Evolutionary conservation across 148 eudicot genomes (phyloP), one percentile per base, ranked within the genome.

Genomic region (Silene conica): DNA sequence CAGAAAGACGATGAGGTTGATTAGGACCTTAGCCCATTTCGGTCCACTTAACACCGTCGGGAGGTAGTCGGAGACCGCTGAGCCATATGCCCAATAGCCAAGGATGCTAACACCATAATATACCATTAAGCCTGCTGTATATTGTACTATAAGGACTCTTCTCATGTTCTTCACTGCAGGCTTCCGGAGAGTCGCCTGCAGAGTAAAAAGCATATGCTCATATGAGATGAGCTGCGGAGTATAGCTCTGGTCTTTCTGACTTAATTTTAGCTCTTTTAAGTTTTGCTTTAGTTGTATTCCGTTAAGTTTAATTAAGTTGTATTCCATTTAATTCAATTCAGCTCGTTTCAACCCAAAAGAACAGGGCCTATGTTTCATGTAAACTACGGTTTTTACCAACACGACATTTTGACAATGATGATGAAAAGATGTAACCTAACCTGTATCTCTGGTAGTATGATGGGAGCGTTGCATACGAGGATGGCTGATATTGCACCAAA

Each of bases 41-140:
- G 88, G 92, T 8, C 88, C 88, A 46, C 87, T 75, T 71, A 89
- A 65, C 22, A 76, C 72, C 52, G 63, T 71, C 11, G 88, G 90
- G 16, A 89, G 86, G 82, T 89, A 89, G 28, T 81, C 87, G 26
- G 88, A 85, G 57, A 85, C 88, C 19, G 48, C 61, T 22, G 92
- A 81, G 56, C 92, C 89, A 76, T 85, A 88, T 63, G 87, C 82
- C 92, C 92, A 88, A 63, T 88, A 88, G 38, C 89, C 92, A 25
- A 67, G 69, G 63, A 88, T 70, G 77, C 78, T 83, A 69, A 88
- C 89, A 50, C 92, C 85, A 73, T 86, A 86, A 72, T 86, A 88
- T 26, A 83, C 57, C 16, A 58, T n/a, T 8, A 88, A 74, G 16
- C 92, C 92, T 59, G 74, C 76, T 1, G 86, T 77, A 77, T 67